Evolutionary conservation across 192 early-diverging fungal genomes (phyloP).

Genomic region (Entomortierella chlamydospora): DNA sequence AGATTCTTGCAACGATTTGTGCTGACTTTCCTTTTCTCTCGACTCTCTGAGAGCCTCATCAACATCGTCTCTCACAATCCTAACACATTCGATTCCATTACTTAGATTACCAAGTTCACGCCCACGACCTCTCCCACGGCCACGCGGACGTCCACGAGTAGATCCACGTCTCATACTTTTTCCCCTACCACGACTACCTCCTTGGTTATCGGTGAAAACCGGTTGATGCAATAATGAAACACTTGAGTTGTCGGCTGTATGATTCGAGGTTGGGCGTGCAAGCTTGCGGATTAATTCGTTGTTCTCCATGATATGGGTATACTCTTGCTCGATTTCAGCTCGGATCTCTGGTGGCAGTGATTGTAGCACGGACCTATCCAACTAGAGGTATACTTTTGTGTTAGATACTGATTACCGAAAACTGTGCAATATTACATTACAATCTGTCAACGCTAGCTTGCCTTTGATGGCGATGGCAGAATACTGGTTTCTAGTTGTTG

Average conservation of each 20-base stretch:
- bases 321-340: slow-evolving; percentile 51
- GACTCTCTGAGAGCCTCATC: neutral
- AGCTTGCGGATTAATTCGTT: slow-evolving; percentile 31
- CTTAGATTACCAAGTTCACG: neutral
- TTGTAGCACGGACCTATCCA: slow-evolving; percentile 43
- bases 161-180: neutral
- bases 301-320: slow-evolving; percentile 41
- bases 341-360: slow-evolving; percentile 45
- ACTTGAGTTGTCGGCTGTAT: neutral
- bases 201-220: neutral
- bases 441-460: too few species aligned
- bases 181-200: neutral
- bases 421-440: too few species aligned
- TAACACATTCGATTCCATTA: neutral
- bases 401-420: too few species aligned
- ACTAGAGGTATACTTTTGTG: slow-evolving; percentile 13
- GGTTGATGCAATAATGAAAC: neutral
- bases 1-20: too few species aligned
- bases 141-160: neutral
- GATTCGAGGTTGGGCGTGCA: neutral
- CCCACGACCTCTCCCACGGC: slow-evolving; percentile 1
- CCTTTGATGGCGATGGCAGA: slow-evolving; percentile 27
- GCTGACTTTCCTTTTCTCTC: neutral
- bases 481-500: neutral
- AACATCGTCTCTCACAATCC: neutral